Evolutionary conservation across 805 yeast genomes (phyloP), one percentile per base, ranked within the genome.

Genomic region (Ogataea naganishii): DNA sequence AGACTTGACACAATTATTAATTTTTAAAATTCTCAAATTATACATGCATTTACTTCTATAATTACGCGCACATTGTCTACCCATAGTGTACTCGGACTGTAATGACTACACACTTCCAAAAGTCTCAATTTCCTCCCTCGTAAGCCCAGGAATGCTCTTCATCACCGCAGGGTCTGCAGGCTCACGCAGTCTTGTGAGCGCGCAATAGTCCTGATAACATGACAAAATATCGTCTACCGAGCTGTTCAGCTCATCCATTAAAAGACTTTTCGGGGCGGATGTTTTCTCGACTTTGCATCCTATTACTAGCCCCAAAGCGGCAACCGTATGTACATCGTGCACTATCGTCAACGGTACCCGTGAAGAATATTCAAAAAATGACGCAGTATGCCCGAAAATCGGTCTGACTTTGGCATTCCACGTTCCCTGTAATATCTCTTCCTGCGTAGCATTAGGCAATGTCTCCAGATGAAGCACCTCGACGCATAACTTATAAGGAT

Each of bases 401-500:
- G 21, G 39, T 25, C 27, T 41, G 20, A 36, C 33, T 21, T 31
- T 37, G 18, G 27, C 7, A 8, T 14, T 6, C 34, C 34, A 34
- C 12, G 29, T 18, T 26, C 51, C 46, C 40, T 12, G 36, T 32
- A 16, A 33, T 28, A 19, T 37, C 41, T 23, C 37, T 19, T 31
- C 29, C 24, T 28, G 22, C 19, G 25, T 19, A 3, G 41, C 23
- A 4, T 31, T 26, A 4, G 26, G 27, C n/a, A 38, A 41, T 15
- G 37, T 39, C 12, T 38, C 49, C 9, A 52, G 21, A 8, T 34
- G 35, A n/a, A 54, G 24, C 1, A 41, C 50, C 18, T 34, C 37
- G n/a, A 49, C 22, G 12, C 48, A 39, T 5, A 43, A 12, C 29
- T 34, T 46, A 37, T 65, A 64, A 4, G 73, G 72, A 12, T 60